Conservation (phyloP, 257 asterid species). For the Striga asiatica region DNA sequence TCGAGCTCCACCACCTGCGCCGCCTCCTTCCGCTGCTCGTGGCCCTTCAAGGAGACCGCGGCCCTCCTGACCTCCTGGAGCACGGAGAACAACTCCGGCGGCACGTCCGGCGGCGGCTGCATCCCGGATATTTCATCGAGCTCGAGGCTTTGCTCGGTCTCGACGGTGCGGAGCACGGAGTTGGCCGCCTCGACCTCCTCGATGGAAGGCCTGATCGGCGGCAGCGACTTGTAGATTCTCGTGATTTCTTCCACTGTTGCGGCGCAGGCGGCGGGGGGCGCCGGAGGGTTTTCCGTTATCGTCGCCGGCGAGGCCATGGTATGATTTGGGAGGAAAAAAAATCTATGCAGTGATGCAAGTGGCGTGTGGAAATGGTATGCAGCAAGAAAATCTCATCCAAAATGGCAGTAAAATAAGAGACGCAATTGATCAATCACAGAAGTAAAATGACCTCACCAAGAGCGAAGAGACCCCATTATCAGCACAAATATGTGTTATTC, state of each 20-base stretch:
- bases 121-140: slow-evolving; percentile 42
- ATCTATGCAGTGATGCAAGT: too few species aligned
- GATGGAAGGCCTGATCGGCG: slow-evolving; percentile 48
- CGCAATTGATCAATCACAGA: too few species aligned
- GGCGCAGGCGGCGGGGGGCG: slow-evolving; percentile 25
- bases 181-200: slow-evolving; percentile 57
- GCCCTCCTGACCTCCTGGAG: slow-evolving; percentile 36
- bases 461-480: too few species aligned
- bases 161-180: slow-evolving; percentile 42
- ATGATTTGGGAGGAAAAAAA: too few species aligned
- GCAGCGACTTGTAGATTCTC: slow-evolving; percentile 44
- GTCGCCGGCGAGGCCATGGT: slow-evolving; percentile 33
- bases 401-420: too few species aligned
- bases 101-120: slow-evolving; percentile 28
- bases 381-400: too few species aligned
- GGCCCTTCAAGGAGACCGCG: slow-evolving; percentile 34
- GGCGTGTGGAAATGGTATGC: too few species aligned
- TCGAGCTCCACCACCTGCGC: slow-evolving; percentile 47
- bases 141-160: slow-evolving; percentile 32
- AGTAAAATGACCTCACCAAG: too few species aligned
- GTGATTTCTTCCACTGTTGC: slow-evolving; percentile 55
- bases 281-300: slow-evolving; percentile 18
- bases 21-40: slow-evolving; percentile 59
- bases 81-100: slow-evolving; percentile 42
- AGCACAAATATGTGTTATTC: too few species aligned